Base-by-base conservation (phyloP, 2,329 filamentous ascomycete species). In the Calonectria montana region DNA sequence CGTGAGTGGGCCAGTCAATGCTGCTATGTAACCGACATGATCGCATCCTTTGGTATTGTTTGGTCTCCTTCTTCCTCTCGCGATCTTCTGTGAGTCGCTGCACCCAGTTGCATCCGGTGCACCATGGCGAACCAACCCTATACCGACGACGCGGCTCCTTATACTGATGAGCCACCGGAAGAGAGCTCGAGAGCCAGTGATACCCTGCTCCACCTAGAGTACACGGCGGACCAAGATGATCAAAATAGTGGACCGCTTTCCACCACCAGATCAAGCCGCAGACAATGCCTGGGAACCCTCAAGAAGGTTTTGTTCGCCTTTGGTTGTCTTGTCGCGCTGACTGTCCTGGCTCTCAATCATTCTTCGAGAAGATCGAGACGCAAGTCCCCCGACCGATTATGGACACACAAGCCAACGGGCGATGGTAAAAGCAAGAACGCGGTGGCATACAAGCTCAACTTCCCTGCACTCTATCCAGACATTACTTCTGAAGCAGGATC, bases 401-500 rank as follows among this genome's bases (percentile, higher is more conserved):
- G 10, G 21, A 25, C 15, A 39, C 31, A 25, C 12, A 59, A 59
- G n/a, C 7, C 21, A n/a, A 23, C 12, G n/a, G 35, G 35, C 53
- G 4, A 27, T 4, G 39, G 18, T 18, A 64, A 64, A 21, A 43
- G 25, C 29, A 50, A 50, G 23, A 35, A 29, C 4, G 45, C 57
- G 7, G 43, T 69, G 23, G 31, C 66, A 41, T 69, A 69, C 37
- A 21, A 35, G 12, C 37, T 69, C 3, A n/a, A 69, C 25, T 63
- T 69, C 18, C 66, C 66, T 48, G 29, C 13, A n/a, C 66, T 69
- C 18, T 69, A 69, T 43, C 66, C 66, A 13, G 47, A 45, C 13
- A 64, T 69, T n/a, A 25, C 66, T 23, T 64, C 59, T 3, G 25
- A 57, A 27, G 35, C 45, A 3, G 43, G 35, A 8, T 62, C 57